A percentile compares a stretch with the other conserved stretches of the same genome.
These are phyloP conservation scores for Beauveria medogensis DNA, from an alignment of 2,329 filamentous ascomycete species.

Conservation along the genomic window DNA sequence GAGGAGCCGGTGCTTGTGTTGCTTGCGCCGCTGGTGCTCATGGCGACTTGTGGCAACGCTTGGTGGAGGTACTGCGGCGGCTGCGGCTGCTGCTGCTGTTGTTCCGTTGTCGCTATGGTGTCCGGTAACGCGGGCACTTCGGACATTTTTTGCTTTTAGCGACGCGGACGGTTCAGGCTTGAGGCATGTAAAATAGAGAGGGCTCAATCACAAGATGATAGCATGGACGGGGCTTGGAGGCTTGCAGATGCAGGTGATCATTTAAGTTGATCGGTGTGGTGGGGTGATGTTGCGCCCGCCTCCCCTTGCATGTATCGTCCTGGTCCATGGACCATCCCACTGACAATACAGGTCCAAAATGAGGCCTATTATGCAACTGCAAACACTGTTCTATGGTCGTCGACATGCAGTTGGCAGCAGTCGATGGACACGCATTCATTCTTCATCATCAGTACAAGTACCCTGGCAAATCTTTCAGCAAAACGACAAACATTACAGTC, in stretches of 20 bases:
- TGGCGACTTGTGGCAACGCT: background rate
- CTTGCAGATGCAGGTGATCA: conserved; percentile 8
- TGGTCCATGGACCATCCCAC: background rate
- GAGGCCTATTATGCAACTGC: background rate
- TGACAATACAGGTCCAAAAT: background rate
- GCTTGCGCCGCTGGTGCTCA: conserved; percentile 7
- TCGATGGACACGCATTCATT: background rate
- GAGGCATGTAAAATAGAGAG: background rate
- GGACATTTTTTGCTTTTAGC: background rate
- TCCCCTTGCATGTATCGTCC: background rate
- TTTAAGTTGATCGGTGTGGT: conserved; percentile 2
- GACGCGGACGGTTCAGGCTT: background rate
- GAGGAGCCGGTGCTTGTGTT: conserved; percentile 3
- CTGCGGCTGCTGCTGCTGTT: background rate
- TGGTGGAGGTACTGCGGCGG: background rate
- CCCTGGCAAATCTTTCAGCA: background rate
- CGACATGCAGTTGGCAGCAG: background rate
- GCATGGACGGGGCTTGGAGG: background rate
- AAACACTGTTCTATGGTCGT: background rate
- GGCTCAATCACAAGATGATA: background rate
- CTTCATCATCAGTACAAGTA: no score
- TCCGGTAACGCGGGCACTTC: background rate
- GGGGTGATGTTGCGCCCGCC: conserved; percentile 1
- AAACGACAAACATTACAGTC: background rate
- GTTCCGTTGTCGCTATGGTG: background rate